Conservation (phyloP, 2,329 filamentous ascomycete species). For the Parastagonospora nodorum region DNA sequence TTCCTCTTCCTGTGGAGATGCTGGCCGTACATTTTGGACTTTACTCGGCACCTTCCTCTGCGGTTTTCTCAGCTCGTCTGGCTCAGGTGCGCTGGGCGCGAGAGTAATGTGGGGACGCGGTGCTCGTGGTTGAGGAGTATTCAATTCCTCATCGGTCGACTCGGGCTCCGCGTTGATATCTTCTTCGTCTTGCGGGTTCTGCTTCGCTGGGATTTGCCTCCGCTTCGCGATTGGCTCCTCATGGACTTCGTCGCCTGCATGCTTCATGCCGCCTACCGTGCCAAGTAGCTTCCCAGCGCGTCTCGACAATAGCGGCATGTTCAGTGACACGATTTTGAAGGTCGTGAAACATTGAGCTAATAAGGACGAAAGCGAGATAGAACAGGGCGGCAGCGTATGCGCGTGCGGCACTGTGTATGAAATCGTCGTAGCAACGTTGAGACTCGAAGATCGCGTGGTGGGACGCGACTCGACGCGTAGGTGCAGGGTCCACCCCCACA, state of each 20-base stretch:
- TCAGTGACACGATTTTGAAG: neutral
- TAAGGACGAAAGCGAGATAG: neutral
- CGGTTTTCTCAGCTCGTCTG: neutral
- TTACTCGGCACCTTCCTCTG: neutral
- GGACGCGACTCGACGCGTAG: neutral
- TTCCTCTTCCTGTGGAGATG: too few species aligned
- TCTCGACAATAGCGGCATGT: slow-evolving; percentile 19
- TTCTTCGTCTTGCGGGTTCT: slow-evolving; percentile 4
- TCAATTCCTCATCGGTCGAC: slow-evolving; percentile 27
- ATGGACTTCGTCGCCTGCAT: slow-evolving; percentile 47
- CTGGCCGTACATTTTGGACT: neutral
- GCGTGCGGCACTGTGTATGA: too few species aligned
- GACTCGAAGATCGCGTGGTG: neutral
- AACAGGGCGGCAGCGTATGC: too few species aligned
- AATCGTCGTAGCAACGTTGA: neutral
- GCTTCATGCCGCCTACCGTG: slow-evolving; percentile 36
- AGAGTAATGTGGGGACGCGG: slow-evolving; percentile 7
- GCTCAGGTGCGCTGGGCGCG: neutral
- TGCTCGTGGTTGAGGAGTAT: slow-evolving; percentile 4
- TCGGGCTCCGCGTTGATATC: slow-evolving; percentile 26
- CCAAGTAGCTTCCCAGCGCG: slow-evolving; percentile 29
- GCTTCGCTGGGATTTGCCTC: neutral
- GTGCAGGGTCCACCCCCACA: neutral
- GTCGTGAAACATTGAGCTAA: neutral
- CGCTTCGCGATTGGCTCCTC: slow-evolving; percentile 22